Percentiles rank a stretch among this genome's conserved stretches.
Evolutionary conservation across 768 basidiomycete genomes (phyloP).

Genomic region (Termitomyces sp.): DNA sequence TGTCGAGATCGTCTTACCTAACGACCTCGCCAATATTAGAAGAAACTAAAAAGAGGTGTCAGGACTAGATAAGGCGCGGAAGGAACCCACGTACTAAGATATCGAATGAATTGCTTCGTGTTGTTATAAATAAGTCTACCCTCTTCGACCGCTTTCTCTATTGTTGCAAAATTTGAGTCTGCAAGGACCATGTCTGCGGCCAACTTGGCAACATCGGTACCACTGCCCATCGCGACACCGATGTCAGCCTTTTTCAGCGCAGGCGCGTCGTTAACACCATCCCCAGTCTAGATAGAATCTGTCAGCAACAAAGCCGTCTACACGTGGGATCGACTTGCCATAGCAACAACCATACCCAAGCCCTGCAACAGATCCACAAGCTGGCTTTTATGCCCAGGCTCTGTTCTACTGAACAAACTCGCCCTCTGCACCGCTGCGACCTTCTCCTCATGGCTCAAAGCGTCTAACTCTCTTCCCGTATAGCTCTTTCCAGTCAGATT

Average conservation of each 20-base stretch:
- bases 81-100: slow-evolving; percentile 68
- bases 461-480: slow-evolving; percentile 90
- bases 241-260: slow-evolving; percentile 97
- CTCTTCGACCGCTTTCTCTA: slow-evolving; percentile 96
- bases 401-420: slow-evolving; percentile 88
- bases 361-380: slow-evolving; percentile 92
- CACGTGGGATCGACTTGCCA: slow-evolving; percentile 47
- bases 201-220: slow-evolving; percentile 96
- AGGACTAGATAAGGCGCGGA: slow-evolving; percentile 6
- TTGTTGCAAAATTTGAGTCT: slow-evolving; percentile 96
- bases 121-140: slow-evolving; percentile 98
- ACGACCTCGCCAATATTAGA: slow-evolving; percentile 98
- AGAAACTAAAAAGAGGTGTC: slow-evolving; percentile 51
- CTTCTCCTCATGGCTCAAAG: slow-evolving; percentile 77
- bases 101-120: slow-evolving; percentile 99
- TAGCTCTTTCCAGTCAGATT: slow-evolving; percentile 94
- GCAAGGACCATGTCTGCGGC: slow-evolving; percentile 98
- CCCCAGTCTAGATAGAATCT: slow-evolving; percentile 66
- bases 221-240: slow-evolving; percentile 98
- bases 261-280: slow-evolving; percentile 98
- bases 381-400: slow-evolving; percentile 92
- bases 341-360: slow-evolving; percentile 91
- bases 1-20: slow-evolving; percentile 35
- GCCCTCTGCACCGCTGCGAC: slow-evolving; percentile 83
- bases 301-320: slow-evolving; percentile 1